Evolutionary conservation across 2,329 filamentous ascomycete species (phyloP).

Genomic region (Penicillium sp.): DNA sequence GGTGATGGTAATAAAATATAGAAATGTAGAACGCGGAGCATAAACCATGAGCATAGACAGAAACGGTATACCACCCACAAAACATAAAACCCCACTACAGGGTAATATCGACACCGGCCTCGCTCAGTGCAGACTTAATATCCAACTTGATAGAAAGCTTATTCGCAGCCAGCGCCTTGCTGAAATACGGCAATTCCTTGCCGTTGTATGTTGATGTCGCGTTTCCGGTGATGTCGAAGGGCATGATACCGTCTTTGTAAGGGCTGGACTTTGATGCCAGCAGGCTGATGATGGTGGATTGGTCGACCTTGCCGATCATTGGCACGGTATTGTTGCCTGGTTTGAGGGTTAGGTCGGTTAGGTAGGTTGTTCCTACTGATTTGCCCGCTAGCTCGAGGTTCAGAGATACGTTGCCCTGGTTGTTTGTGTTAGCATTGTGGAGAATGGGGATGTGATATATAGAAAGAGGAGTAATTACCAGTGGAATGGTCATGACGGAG

Average conservation of each 20-base stretch:
- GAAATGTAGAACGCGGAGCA: background rate
- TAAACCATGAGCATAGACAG: background rate
- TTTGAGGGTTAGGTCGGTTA: conserved; percentile 53
- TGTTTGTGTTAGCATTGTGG: conserved; percentile 5
- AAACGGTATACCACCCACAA: background rate
- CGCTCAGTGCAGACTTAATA: conserved; percentile 35
- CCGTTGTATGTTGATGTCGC: conserved; percentile 49
- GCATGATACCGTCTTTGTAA: conserved; percentile 51
- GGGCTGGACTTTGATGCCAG: conserved; percentile 27
- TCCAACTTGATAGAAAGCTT: conserved; percentile 50
- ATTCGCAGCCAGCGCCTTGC: conserved; percentile 51
- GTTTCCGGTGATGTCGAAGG: conserved; percentile 53
- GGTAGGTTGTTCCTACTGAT: conserved; percentile 51
- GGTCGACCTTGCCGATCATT: conserved; percentile 52
- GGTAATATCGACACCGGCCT: conserved; percentile 13
- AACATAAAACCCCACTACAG: background rate
- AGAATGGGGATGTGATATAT: background rate
- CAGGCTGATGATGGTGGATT: conserved; percentile 36
- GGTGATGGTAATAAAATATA: background rate
- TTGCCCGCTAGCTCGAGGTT: conserved; percentile 51
- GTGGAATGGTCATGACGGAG: conserved; percentile 55
- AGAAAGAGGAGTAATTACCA: conserved; percentile 38
- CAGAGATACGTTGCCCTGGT: conserved; percentile 56
- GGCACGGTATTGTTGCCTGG: conserved; percentile 56
- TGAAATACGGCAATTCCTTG: conserved; percentile 55